A percentile compares a stretch with the other conserved stretches of the same genome.
Evolutionary conservation across 495 filamentous ascomycete species (phyloP).

Genomic region (Oleoguttula mirabilis): DNA sequence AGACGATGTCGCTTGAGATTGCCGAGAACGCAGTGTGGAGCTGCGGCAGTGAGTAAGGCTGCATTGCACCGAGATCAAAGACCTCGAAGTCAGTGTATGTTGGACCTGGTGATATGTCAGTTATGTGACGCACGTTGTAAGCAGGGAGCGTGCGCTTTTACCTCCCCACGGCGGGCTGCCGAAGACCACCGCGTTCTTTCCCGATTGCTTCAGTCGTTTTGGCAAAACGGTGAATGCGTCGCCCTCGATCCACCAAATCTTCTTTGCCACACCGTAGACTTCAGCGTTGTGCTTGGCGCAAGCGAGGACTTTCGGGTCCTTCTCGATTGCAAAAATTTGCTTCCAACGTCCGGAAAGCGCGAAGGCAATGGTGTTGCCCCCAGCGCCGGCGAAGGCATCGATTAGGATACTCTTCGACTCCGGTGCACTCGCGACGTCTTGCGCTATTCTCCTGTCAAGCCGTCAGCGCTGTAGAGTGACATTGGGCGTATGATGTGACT

Average conservation of each 20-base stretch:
- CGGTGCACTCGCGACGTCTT: slow-evolving; percentile 50
- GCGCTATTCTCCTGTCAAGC: slow-evolving; percentile 48
- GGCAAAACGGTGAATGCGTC: slow-evolving; percentile 61
- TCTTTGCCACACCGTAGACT: slow-evolving; percentile 67
- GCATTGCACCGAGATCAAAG: slow-evolving; percentile 77
- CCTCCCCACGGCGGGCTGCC: slow-evolving; percentile 93
- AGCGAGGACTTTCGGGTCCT: slow-evolving; percentile 56
- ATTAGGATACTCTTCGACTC: slow-evolving; percentile 49
- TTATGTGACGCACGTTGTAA: too few species aligned
- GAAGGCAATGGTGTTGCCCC: slow-evolving; percentile 92
- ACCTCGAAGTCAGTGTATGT: slow-evolving; percentile 63
- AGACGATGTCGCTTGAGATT: slow-evolving; percentile 43
- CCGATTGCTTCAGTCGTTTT: slow-evolving; percentile 19
- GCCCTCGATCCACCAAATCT: slow-evolving; percentile 73
- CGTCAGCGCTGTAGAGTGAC: background rate
- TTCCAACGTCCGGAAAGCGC: slow-evolving; percentile 65
- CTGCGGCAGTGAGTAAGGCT: slow-evolving; percentile 61
- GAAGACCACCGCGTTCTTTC: slow-evolving; percentile 53
- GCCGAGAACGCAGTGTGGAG: slow-evolving; percentile 49
- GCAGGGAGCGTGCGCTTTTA: too few species aligned
- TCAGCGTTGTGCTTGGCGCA: slow-evolving; percentile 90
- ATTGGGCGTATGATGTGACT: slow-evolving; percentile 1
- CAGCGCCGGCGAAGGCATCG: slow-evolving; percentile 82
- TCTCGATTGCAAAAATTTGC: slow-evolving; percentile 78
- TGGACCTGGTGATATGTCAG: slow-evolving; percentile 57